Evolutionary conservation across 345 rosid genomes (phyloP).

Genomic region (Garcia nutans): DNA sequence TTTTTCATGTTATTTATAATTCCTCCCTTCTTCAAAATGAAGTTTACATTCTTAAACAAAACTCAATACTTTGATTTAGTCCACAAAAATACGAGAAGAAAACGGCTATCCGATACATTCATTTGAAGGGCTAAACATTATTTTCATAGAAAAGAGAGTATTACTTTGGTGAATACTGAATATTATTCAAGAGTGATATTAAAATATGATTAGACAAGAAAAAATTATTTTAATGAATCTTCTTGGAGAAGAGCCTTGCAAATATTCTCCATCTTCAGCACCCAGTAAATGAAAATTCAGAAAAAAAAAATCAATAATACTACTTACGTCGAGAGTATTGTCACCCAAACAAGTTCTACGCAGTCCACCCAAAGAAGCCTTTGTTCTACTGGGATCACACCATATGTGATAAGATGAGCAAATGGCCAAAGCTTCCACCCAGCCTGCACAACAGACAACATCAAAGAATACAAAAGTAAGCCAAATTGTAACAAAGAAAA

Average conservation of each 20-base stretch:
- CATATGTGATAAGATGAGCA: slow-evolving; percentile 93
- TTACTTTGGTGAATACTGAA: neutral
- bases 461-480: slow-evolving; percentile 13
- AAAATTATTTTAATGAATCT: neutral
- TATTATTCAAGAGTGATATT: too few species aligned
- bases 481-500: neutral
- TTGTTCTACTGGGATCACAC: slow-evolving; percentile 87
- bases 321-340: slow-evolving; percentile 94
- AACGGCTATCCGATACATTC: neutral
- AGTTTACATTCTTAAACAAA: neutral
- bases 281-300: neutral
- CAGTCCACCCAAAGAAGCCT: slow-evolving; percentile 98
- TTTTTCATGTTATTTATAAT: neutral
- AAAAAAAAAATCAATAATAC: neutral
- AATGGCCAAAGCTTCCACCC: slow-evolving; percentile 99
- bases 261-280: neutral
- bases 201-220: neutral
- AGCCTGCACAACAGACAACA: slow-evolving; percentile 54
- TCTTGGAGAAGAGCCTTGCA: neutral
- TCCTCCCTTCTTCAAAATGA: neutral
- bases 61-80: too few species aligned
- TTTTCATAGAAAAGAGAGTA: neutral
- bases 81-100: neutral
- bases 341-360: slow-evolving; percentile 96
- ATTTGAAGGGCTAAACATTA: neutral